Evolutionary conservation across 129 eudicot genomes (phyloP).

Genomic region (Flaveria robusta): DNA sequence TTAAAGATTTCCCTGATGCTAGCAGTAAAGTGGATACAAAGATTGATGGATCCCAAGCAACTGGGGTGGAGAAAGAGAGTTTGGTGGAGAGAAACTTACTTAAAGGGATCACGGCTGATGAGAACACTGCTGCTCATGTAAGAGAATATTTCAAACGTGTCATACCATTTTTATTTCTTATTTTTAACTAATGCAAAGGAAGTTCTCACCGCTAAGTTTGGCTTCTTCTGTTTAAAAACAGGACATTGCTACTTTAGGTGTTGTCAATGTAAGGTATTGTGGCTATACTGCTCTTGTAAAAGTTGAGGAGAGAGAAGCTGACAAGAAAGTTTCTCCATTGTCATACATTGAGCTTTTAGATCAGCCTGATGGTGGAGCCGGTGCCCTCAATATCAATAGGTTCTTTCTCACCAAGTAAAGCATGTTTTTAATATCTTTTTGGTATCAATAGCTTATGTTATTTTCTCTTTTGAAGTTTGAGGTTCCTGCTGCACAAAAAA

Average conservation of each 20-base stretch:
- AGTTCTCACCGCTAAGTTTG: background rate
- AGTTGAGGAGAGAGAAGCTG: conserved; percentile 67
- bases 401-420: conserved; percentile 26
- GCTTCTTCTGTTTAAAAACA: conserved; percentile 32
- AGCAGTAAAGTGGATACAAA: conserved; percentile 94
- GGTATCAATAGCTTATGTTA: background rate
- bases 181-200: conserved; percentile 17
- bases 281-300: conserved; percentile 89
- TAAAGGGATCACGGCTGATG: conserved; percentile 99
- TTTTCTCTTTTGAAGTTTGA: conserved; percentile 66
- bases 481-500: conserved; percentile 80
- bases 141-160: conserved; percentile 30
- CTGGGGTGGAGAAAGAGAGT: conserved; percentile 64
- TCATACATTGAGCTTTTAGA: conserved; percentile 68
- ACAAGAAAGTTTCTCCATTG: conserved; percentile 42
- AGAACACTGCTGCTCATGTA: conserved; percentile 99
- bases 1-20: conserved; percentile 77
- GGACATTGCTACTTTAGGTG: conserved; percentile 95
- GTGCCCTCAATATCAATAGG: conserved; percentile 98
- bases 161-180: background rate
- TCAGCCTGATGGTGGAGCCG: conserved; percentile 98
- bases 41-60: conserved; percentile 83
- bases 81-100: conserved; percentile 81
- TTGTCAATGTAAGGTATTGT: conserved; percentile 78
- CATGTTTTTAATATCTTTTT: conserved; percentile 4